phyloP scores from a whole-genome alignment of 2,329 filamentous ascomycete genomes.

The Colletotrichum coccodes region DNA sequence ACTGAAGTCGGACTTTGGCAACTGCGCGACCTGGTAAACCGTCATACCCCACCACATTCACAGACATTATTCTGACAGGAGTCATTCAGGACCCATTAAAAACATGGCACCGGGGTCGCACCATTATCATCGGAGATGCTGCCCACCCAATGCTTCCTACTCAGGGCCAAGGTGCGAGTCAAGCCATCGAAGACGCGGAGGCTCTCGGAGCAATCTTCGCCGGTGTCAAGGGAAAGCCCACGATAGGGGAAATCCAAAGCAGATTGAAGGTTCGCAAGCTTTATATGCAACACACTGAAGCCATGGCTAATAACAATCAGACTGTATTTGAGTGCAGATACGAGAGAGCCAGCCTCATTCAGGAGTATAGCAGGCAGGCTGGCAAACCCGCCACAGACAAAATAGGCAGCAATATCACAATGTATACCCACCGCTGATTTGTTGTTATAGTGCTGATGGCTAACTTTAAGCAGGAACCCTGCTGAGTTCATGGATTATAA shows the following conservation, averaged over 20 bases:
- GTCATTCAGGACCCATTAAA: constrained; percentile 45
- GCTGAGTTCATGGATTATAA: constrained; percentile 55
- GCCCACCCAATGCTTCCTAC: constrained; percentile 47
- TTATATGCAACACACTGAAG: not conserved
- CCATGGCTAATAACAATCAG: not conserved
- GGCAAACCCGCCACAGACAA: constrained; percentile 49
- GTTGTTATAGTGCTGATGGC: constrained; percentile 13
- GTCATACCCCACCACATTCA: not conserved
- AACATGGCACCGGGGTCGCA: constrained; percentile 41
- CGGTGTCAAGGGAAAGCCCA: constrained; percentile 32
- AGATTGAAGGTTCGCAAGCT: constrained; percentile 25
- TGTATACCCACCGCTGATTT: constrained; percentile 9
- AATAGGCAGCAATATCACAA: constrained; percentile 9
- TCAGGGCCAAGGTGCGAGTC: constrained; percentile 53
- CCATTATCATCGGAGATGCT: constrained; percentile 37
- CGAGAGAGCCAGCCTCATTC: constrained; percentile 51
- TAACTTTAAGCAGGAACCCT: constrained; percentile 45
- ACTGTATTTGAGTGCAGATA: constrained; percentile 42
- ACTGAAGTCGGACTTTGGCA: constrained; percentile 54
- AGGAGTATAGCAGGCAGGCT: constrained; percentile 53
- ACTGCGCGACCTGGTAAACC: constrained; percentile 47
- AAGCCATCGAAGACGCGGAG: constrained; percentile 53
- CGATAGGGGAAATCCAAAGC: constrained; percentile 36
- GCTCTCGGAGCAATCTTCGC: constrained; percentile 44
- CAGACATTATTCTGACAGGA: not conserved